phyloP scores from a whole-genome alignment of 2,329 filamentous ascomycete species.

The Arachnomyces sp. region DNA sequence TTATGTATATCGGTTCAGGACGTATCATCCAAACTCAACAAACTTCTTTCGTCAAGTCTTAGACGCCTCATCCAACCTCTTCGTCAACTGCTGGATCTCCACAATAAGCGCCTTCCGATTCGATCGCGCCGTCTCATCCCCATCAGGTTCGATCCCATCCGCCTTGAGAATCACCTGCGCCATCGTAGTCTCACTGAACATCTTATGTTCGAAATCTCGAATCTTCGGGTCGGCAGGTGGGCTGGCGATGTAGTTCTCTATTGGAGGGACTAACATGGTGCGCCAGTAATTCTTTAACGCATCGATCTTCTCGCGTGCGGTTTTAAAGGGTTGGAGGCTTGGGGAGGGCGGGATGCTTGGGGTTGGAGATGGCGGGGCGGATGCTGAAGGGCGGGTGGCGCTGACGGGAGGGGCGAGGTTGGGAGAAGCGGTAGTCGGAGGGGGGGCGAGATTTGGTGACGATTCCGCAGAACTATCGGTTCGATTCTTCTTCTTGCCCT shows the following conservation, averaged over 20 bases:
- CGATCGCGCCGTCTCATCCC: slow-evolving; percentile 48
- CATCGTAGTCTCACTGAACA: slow-evolving; percentile 36
- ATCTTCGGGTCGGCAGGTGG: slow-evolving; percentile 33
- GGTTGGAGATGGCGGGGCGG: slow-evolving; percentile 9
- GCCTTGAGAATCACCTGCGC: slow-evolving; percentile 44
- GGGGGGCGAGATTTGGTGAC: slow-evolving; percentile 10
- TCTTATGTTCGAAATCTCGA: slow-evolving; percentile 36
- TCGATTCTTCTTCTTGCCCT: slow-evolving; percentile 14
- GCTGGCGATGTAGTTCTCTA: slow-evolving; percentile 29
- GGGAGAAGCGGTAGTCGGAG: slow-evolving; percentile 13
- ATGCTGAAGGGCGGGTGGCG: slow-evolving; percentile 11
- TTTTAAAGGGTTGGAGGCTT: slow-evolving; percentile 25
- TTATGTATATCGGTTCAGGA: too few species aligned
- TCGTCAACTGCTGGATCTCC: slow-evolving; percentile 33
- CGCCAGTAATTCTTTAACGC: slow-evolving; percentile 30
- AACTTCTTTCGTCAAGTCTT: slow-evolving; percentile 10
- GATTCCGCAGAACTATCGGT: slow-evolving; percentile 20
- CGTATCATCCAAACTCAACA: too few species aligned
- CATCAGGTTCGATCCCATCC: slow-evolving; percentile 66
- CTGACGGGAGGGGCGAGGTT: slow-evolving; percentile 13
- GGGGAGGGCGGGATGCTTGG: slow-evolving; percentile 24
- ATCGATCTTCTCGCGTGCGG: slow-evolving; percentile 30
- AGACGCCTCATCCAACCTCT: slow-evolving; percentile 27
- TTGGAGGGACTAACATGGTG: slow-evolving; percentile 29
- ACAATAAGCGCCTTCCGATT: slow-evolving; percentile 40